Base-by-base conservation (phyloP, 1,284 basidiomycete species). In the Cutaneotrichosporon cutaneum region DNA sequence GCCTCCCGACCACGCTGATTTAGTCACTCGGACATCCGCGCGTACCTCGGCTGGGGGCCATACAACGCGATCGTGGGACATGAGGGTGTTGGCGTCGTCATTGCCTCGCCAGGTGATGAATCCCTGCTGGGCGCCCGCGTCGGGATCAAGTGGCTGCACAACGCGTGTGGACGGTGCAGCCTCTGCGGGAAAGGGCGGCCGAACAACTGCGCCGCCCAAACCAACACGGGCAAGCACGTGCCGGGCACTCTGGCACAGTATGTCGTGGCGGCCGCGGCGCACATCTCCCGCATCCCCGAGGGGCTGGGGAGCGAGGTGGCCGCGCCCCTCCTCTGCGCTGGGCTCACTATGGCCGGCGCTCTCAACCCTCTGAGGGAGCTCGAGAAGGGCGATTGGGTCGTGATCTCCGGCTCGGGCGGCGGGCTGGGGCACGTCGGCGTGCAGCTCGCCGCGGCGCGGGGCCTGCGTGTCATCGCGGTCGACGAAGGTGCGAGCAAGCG, bases 281-380 rank as follows among this genome's bases (percentile, higher is more conserved):
- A 85, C 67, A 87, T 94, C 39, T 90, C 90, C 0, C 86, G 85
- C 11, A 90, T 92, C 68, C 90, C 90, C 5, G 83, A 87, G 0
- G 78, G 72, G 2, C 72, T 92, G 47, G 81, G 83, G 55, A 86
- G 87, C 65, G 82, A 84, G n/a, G 85, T 84, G n/a, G 91, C 90
- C n/a, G 90, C 90, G 2, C 89, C 90, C 4, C 85, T 93, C 63
- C 85, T 92, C 16, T 94, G 90, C 69, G 89, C 90, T 18, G 89
- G 76, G 65, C 69, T 70, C 2, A 79, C 77, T 18, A 73, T 75
- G 42, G 83, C 85, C 9, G 55, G 55, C 11, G 55, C 55, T 0
- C 39, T 56, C 18, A 33, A 18, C 4, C 27, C 26, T 0, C 44
- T 56, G 8, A 21, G 24, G 11, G 30, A 42, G 1, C 27, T 56